These are phyloP conservation scores for Citrus mangshanensis DNA, from an alignment of 345 rosid genomes.

Conservation along the genomic window DNA sequence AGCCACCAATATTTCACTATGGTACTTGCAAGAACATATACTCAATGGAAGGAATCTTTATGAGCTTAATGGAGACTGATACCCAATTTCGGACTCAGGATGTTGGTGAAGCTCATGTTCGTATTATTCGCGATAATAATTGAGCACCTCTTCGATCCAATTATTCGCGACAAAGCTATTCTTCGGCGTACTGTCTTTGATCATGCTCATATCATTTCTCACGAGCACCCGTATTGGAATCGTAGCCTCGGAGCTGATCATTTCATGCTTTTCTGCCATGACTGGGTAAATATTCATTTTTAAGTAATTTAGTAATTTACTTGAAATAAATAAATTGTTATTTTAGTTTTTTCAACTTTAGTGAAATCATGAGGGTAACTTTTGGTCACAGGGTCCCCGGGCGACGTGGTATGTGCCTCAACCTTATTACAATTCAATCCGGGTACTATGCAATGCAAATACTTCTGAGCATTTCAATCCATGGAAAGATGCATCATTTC, in stretches of 20 bases:
- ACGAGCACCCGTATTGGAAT: conserved; percentile 52
- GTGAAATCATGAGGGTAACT: too few species aligned
- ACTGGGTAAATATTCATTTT: too few species aligned
- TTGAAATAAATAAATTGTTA: too few species aligned
- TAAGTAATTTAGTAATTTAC: too few species aligned
- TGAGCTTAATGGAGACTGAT: conserved; percentile 41
- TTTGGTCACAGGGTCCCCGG: not conserved
- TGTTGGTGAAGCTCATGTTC: conserved; percentile 56
- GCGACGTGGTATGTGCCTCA: conserved; percentile 53
- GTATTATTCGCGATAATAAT: conserved; percentile 68
- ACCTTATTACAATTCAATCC: conserved; percentile 39
- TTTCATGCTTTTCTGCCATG: conserved; percentile 26
- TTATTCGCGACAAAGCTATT: conserved; percentile 37
- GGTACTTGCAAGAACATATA: conserved; percentile 67
- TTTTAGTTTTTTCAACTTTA: too few species aligned
- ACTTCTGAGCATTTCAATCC: conserved; percentile 51
- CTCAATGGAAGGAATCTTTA: conserved; percentile 60
- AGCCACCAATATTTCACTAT: conserved; percentile 58
- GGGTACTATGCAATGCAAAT: conserved; percentile 26
- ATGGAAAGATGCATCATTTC: conserved; percentile 46
- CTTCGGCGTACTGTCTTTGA: conserved; percentile 43
- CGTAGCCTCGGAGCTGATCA: conserved; percentile 70
- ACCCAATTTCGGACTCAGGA: conserved; percentile 33
- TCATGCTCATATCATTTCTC: conserved; percentile 38
- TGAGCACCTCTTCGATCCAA: conserved; percentile 44